Evolutionary conservation across 129 eudicot species (phyloP), one percentile per base, ranked within the genome.

Genomic region (Centrapalus pauciflorus): DNA sequence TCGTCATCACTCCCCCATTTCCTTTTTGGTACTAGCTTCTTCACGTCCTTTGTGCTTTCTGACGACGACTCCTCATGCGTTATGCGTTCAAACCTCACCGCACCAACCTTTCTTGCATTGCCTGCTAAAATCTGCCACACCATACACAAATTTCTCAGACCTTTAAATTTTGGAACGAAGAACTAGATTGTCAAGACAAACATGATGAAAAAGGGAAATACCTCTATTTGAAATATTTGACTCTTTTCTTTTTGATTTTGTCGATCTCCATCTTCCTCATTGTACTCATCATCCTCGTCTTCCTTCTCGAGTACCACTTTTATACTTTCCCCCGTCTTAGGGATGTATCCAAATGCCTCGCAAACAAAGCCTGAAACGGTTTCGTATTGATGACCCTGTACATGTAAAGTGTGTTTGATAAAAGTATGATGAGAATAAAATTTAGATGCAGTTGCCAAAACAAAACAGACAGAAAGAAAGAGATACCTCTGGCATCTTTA

Each of bases 321-420:
- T 34, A 89, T 86, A 49, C 86, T 80, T 75, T 93, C 99, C 14
- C 99, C 99, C 2, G 95, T 88, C 66, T 82, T 86, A 0, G 99
- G 99, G 67, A 93, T 93, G 60, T 93, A 93, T 71, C 96, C 99
- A 74, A 93, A 93, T 27, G 95, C 90, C 71, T 93, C 99, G 24
- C 99, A 93, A 14, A 93, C 82, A 77, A 89, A 93, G 59, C 99
- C 99, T 0, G 99, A 89, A 55, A 93, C 99, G 1, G 99, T 93
- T 77, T 93, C 96, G 45, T 93, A 93, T 40, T 93, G 99, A 80
- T 89, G 95, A 61, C 77, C 96, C 99, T 93, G 82, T 58, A 41
- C 65, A 51, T 4, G 57, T 25, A 29, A 1, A 43, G n/a, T n/a
- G n/a, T n/a, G n/a, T 7, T 68, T 10, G n/a, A 25, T 30, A 61